Percentiles rank a stretch among this genome's conserved stretches.
These are phyloP conservation scores for Zygnema circumcarinatum DNA, from an alignment of 139 green algal genomes.

Conservation along the genomic window DNA sequence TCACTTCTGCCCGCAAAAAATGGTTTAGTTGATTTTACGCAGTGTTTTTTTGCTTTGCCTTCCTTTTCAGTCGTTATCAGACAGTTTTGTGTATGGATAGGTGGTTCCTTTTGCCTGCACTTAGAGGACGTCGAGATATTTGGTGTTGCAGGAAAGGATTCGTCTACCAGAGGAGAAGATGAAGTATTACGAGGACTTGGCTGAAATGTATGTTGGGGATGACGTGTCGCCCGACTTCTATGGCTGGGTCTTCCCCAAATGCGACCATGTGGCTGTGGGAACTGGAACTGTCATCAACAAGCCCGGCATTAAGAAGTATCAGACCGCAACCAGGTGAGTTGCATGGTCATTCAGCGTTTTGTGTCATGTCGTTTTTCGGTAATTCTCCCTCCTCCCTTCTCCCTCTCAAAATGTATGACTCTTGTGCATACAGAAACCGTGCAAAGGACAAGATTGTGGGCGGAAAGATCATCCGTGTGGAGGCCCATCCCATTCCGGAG, in stretches of 20 bases:
- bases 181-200: constrained; percentile 99
- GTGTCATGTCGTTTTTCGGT: too few relatives aligned
- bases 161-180: constrained; percentile 98
- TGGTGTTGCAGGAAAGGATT: constrained; percentile 84
- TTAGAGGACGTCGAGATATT: too few relatives aligned
- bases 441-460: constrained; percentile 87
- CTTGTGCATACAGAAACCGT: constrained; percentile 65
- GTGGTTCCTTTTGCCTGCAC: too few relatives aligned
- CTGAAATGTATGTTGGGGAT: constrained; percentile 99
- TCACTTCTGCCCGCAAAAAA: too few relatives aligned
- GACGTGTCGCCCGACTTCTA: constrained; percentile 99
- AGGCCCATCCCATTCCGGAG: constrained; percentile 98
- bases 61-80: too few relatives aligned
- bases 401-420: too few relatives aligned
- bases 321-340: constrained; percentile 71
- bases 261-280: constrained; percentile 98
- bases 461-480: constrained; percentile 97
- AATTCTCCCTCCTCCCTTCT: too few relatives aligned
- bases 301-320: constrained; percentile 99
- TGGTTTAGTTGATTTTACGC: constrained; percentile 1
- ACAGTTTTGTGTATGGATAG: too few relatives aligned
- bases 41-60: neutral
- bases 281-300: constrained; percentile 99
- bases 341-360: neutral
- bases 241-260: constrained; percentile 99